Evolutionary conservation across 768 basidiomycete species (phyloP).

Genomic region (Suillus fuscotomentosus): DNA sequence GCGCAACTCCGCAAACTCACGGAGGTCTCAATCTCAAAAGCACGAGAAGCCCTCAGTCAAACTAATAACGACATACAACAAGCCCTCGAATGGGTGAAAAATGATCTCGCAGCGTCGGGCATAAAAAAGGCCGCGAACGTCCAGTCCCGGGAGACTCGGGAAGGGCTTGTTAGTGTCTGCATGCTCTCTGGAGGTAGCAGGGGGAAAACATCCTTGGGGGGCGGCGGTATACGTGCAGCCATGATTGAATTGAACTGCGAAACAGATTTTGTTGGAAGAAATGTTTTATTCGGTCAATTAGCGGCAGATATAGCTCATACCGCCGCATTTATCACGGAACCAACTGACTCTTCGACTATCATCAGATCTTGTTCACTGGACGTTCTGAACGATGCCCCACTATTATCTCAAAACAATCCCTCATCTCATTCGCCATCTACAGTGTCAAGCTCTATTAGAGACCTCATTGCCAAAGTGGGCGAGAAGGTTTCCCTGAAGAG

Average conservation of each 20-base stretch:
- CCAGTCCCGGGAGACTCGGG: constrained; percentile 64
- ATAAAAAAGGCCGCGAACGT: constrained; percentile 84
- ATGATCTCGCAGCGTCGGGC: constrained; percentile 69
- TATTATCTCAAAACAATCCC: constrained; percentile 45
- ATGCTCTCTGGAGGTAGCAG: constrained; percentile 65
- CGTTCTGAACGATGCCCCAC: constrained; percentile 58
- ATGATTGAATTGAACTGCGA: constrained; percentile 96
- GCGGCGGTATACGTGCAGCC: constrained; percentile 64
- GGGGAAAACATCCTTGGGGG: constrained; percentile 29
- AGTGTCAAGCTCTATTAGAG: constrained; percentile 62
- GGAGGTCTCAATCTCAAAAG: constrained; percentile 83
- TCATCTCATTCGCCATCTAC: constrained; percentile 41
- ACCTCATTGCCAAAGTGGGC: constrained; percentile 72
- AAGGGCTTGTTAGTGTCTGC: constrained; percentile 80
- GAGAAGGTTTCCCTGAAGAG: constrained; percentile 75
- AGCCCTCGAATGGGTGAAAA: constrained; percentile 80
- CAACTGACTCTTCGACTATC: constrained; percentile 29
- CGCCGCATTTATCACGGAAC: constrained; percentile 68
- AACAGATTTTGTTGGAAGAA: constrained; percentile 93
- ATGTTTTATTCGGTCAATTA: constrained; percentile 75
- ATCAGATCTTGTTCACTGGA: constrained; percentile 55
- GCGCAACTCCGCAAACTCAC: constrained; percentile 81
- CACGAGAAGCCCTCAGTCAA: constrained; percentile 79
- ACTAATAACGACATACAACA: constrained; percentile 69
- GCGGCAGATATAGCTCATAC: constrained; percentile 82